Evolutionary conservation across 2,329 filamentous ascomycete genomes (phyloP).

Genomic region (Drechmeria coniospora): DNA sequence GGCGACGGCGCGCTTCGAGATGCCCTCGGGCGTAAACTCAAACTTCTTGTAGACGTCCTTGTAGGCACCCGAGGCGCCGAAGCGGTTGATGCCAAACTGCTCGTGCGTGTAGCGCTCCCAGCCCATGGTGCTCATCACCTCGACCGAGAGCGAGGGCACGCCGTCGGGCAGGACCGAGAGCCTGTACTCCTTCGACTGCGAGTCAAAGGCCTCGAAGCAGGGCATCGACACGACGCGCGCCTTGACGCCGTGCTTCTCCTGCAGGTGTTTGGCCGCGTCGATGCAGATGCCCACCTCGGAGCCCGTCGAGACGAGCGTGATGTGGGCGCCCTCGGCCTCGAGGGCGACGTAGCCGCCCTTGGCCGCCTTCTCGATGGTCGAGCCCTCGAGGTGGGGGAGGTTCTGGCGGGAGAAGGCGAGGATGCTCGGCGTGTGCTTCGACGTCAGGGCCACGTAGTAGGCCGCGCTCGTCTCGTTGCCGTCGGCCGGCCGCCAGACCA

Average conservation of each 20-base stretch:
- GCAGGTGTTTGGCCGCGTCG: slow-evolving; percentile 81
- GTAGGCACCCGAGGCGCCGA: slow-evolving; percentile 93
- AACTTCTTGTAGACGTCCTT: slow-evolving; percentile 99
- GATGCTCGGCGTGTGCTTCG: slow-evolving; percentile 81
- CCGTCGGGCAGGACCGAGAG: slow-evolving; percentile 86
- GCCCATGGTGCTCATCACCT: slow-evolving; percentile 93
- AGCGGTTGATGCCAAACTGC: slow-evolving; percentile 98
- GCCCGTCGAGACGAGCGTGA: slow-evolving; percentile 88
- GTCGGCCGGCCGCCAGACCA: slow-evolving; percentile 98
- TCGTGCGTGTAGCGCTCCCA: slow-evolving; percentile 99
- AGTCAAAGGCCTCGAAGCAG: slow-evolving; percentile 93
- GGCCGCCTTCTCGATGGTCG: slow-evolving; percentile 71
- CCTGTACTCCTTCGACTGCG: slow-evolving; percentile 86
- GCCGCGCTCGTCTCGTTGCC: slow-evolving; percentile 96
- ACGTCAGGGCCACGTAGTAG: slow-evolving; percentile 89
- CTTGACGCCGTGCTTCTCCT: slow-evolving; percentile 74
- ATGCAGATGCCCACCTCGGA: slow-evolving; percentile 91
- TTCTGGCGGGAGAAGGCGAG: slow-evolving; percentile 94
- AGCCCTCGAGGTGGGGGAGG: slow-evolving; percentile 92
- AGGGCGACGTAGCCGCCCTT: slow-evolving; percentile 92
- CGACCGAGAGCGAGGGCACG: slow-evolving; percentile 82
- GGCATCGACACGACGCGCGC: slow-evolving; percentile 90
- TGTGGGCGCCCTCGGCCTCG: slow-evolving; percentile 66
- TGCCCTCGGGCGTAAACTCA: slow-evolving; percentile 95
- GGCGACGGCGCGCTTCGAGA: slow-evolving; percentile 82